Conservation (phyloP, 2,329 filamentous ascomycete species). For the Fusarium lyarnte region DNA sequence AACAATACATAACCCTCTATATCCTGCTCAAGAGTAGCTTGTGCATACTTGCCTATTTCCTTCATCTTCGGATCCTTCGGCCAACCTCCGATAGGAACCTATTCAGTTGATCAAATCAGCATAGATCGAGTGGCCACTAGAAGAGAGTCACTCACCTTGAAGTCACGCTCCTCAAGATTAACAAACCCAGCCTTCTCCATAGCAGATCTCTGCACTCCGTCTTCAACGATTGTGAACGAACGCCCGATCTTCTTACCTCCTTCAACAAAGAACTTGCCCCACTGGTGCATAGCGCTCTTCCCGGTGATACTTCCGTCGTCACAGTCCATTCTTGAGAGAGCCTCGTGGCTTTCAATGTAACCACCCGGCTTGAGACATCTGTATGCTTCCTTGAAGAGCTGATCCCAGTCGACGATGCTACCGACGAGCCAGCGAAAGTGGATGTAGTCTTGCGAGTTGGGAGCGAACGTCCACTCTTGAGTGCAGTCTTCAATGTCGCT, state of each 20-base stretch:
- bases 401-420: slow-evolving; percentile 17
- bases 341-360: slow-evolving; percentile 27
- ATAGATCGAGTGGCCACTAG: too few species aligned
- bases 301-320: slow-evolving; percentile 17
- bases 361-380: slow-evolving; percentile 20
- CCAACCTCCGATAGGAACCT: slow-evolving; percentile 30
- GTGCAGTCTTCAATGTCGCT: slow-evolving; percentile 36
- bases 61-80: slow-evolving; percentile 5
- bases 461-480: slow-evolving; percentile 29
- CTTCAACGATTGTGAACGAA: slow-evolving; percentile 22
- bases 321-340: slow-evolving; percentile 19
- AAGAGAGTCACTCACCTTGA: background rate
- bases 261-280: slow-evolving; percentile 33
- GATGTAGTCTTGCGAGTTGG: slow-evolving; percentile 24
- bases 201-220: slow-evolving; percentile 11
- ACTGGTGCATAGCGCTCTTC: slow-evolving; percentile 30
- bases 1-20: slow-evolving; percentile 33
- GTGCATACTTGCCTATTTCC: slow-evolving; percentile 23
- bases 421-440: slow-evolving; percentile 32
- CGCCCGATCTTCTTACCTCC: slow-evolving; percentile 23
- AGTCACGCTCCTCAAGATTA: slow-evolving; percentile 12
- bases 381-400: slow-evolving; percentile 23
- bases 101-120: too few species aligned
- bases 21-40: slow-evolving; percentile 32
- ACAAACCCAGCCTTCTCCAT: slow-evolving; percentile 26